These are phyloP conservation scores for Pouteria glomerata DNA, from an alignment of 148 eudicot species.

Conservation along the genomic window DNA sequence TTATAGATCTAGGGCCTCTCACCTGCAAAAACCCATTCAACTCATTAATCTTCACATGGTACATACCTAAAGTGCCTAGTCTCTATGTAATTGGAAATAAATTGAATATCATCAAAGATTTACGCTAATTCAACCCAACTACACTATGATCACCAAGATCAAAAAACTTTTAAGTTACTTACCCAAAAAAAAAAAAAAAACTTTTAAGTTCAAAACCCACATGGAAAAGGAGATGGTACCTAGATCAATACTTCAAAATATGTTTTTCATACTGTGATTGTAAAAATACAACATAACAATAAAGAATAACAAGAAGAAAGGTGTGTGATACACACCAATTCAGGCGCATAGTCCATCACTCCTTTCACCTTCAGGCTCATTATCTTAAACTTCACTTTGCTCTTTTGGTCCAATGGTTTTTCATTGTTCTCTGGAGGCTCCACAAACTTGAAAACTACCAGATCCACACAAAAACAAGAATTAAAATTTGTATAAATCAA, in stretches of 20 bases:
- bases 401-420: conserved; percentile 67
- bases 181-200: too few species aligned
- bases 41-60: neutral
- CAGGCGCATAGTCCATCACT: conserved; percentile 73
- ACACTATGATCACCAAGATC: neutral
- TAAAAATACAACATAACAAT: neutral
- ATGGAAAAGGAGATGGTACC: neutral
- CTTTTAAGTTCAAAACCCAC: neutral
- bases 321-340: conserved; percentile 45
- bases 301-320: neutral
- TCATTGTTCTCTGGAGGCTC: conserved; percentile 86
- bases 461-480: conserved; percentile 12
- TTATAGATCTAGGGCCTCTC: too few species aligned
- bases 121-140: neutral
- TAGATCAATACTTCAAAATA: neutral
- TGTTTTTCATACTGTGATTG: neutral
- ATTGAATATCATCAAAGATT: neutral
- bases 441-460: conserved; percentile 79
- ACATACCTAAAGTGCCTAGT: neutral
- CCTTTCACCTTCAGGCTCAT: conserved; percentile 87
- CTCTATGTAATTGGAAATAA: neutral
- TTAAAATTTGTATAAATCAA: neutral
- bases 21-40: neutral
- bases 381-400: conserved; percentile 76
- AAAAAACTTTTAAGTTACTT: neutral